These are phyloP conservation scores for Camellia japonica DNA, from an alignment of 148 eudicot species.

Conservation along the genomic window DNA sequence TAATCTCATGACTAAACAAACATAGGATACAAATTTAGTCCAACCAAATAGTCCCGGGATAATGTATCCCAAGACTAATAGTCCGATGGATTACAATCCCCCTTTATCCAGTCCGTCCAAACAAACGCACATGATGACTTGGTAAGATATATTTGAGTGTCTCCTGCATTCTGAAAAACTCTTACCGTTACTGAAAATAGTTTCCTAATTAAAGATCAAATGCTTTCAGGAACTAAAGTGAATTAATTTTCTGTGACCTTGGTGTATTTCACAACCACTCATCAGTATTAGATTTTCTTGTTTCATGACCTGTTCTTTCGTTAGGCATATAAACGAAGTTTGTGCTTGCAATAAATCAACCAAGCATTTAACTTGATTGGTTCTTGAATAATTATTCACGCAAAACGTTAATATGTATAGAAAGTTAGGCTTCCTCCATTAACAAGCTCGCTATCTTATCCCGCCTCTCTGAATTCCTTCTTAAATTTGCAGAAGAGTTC, in stretches of 20 bases:
- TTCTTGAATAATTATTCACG: neutral
- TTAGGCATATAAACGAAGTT: neutral
- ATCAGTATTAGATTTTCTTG: neutral
- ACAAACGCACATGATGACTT: neutral
- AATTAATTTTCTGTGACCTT: neutral
- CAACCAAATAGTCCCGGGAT: too few species aligned
- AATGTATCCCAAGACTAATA: too few species aligned
- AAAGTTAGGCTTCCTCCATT: neutral
- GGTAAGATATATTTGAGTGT: neutral
- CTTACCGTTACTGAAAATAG: neutral
- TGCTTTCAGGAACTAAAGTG: neutral
- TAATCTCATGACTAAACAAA: too few species aligned
- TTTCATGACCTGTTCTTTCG: neutral
- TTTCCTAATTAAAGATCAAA: neutral
- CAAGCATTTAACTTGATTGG: neutral
- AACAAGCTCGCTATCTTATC: neutral
- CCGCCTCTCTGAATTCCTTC: conserved; percentile 5
- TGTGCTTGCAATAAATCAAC: neutral
- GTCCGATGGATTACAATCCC: too few species aligned
- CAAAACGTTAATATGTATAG: neutral
- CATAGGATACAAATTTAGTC: too few species aligned
- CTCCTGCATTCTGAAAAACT: neutral
- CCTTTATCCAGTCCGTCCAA: too few species aligned
- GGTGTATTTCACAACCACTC: neutral
- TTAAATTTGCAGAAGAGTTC: conserved; percentile 55